Evolutionary conservation across 257 asterid species (phyloP), one percentile per base, ranked within the genome.

Genomic region (Orobanche coerulescens): DNA sequence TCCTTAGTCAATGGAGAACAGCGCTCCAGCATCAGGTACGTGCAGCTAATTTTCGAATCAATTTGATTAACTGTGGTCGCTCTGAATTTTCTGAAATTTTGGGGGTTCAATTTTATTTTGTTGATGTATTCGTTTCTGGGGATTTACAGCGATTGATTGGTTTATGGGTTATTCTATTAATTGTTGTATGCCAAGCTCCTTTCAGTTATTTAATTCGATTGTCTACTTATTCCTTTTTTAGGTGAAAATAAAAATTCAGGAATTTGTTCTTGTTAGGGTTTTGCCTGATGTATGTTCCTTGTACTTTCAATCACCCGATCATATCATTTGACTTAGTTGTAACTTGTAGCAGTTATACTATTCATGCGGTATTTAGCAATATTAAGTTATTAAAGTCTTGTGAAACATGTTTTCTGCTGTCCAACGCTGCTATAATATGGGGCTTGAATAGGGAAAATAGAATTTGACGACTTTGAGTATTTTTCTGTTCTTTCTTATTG

Each of bases 1-100:
- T 61, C 52, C 50, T 25, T 20, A 2, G 44, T 26, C 64, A 6
- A 80, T 80, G 86, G 82, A 74, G 69, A 76, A 74, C 66, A 71
- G 52, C 65, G 64, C 68, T 5, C 78, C 75, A 44, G 46, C 77
- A 28, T 46, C 85, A 71, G 85, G 86, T 80, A 67, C 57, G 28
- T 33, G 54, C 60, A 4, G 55, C 71, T 18, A 25, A 60, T 15
- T 52, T 61, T 40, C 19, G 13, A 44, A 14, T 59, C n/a, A 2
- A 10, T 26, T 33, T 30, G 43, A 50, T 57, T n/a, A 0, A 18
- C 24, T 65, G 7, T 1, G 20, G 0, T 50, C 25, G 48, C 25
- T 40, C 56, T 43, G 43, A 16, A 28, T 48, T 34, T 50, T 42
- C 19, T 33, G 43, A 24, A 44, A 53, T 66, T 59, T 28, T 11